These are phyloP conservation scores for Colletotrichum echinochloae DNA, from an alignment of 2,329 filamentous ascomycete genomes.

Conservation along the genomic window DNA sequence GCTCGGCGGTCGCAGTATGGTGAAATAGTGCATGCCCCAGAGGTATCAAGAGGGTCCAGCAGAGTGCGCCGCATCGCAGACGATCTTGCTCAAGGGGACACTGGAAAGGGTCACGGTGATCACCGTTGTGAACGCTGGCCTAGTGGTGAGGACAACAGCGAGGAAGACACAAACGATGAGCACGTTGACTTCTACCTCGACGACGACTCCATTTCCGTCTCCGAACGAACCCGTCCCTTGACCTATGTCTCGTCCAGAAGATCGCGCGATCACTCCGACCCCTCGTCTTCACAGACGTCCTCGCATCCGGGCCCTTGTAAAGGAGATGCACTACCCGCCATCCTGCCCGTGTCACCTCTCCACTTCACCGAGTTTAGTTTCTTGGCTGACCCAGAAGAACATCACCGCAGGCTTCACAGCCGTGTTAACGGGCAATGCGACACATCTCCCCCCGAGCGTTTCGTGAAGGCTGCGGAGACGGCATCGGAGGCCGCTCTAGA, in stretches of 20 bases:
- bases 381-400: neutral
- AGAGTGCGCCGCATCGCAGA: neutral
- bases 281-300: neutral
- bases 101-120: neutral
- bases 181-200: constrained; percentile 5
- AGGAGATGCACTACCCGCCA: neutral
- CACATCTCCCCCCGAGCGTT: neutral
- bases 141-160: neutral
- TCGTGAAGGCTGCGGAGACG: neutral
- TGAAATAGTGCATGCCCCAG: neutral
- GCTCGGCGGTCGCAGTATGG: neutral
- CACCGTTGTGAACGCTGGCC: neutral
- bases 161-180: neutral
- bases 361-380: neutral
- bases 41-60: neutral
- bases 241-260: neutral
- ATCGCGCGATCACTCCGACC: neutral
- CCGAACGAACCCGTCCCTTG: constrained; percentile 2
- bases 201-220: neutral
- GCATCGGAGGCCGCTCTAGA: too few relatives aligned
- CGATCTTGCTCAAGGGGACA: neutral
- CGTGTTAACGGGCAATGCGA: neutral
- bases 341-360: neutral
- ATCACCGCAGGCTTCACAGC: neutral
- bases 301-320: neutral